These are phyloP conservation scores for Camelina hispida DNA, from an alignment of 345 rosid species.

Conservation along the genomic window DNA sequence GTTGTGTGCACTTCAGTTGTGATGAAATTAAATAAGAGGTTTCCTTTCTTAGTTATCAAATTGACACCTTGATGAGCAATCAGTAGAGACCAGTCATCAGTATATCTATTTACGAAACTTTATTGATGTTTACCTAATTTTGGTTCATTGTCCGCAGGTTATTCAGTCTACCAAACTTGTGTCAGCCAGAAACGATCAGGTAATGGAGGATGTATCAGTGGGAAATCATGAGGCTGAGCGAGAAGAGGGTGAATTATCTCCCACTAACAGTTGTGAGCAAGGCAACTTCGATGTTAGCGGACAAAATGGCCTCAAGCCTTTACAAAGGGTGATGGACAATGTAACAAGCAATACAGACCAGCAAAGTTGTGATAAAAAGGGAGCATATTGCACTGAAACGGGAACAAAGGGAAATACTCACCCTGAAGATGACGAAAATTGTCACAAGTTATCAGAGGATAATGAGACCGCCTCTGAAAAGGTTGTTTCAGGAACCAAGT, in stretches of 20 bases:
- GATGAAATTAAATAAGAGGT: not conserved
- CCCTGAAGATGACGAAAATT: slow-evolving; percentile 64
- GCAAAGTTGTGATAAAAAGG: slow-evolving; percentile 45
- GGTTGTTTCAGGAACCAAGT: slow-evolving; percentile 74
- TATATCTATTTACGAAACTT: slow-evolving; percentile 5
- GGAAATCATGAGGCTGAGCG: slow-evolving; percentile 69
- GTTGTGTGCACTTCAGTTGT: slow-evolving; percentile 11
- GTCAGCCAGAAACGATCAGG: slow-evolving; percentile 54
- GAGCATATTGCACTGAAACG: slow-evolving; percentile 53
- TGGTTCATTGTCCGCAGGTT: slow-evolving; percentile 54
- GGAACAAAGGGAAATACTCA: slow-evolving; percentile 64
- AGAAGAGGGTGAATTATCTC: slow-evolving; percentile 96
- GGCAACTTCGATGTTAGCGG: slow-evolving; percentile 71
- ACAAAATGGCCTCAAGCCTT: slow-evolving; percentile 57
- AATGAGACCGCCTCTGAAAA: slow-evolving; percentile 75
- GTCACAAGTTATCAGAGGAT: slow-evolving; percentile 71
- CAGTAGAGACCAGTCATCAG: slow-evolving; percentile 8
- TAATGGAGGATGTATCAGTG: slow-evolving; percentile 49
- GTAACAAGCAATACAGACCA: slow-evolving; percentile 57
- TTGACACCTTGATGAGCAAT: slow-evolving; percentile 13
- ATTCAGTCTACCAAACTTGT: slow-evolving; percentile 50
- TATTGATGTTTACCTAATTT: not conserved
- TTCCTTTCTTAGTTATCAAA: slow-evolving; percentile 6
- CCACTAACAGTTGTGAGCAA: slow-evolving; percentile 79
- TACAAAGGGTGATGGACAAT: slow-evolving; percentile 55